Percentiles rank a stretch among this genome's conserved stretches.
Conservation (phyloP, 2,329 filamentous ascomycete species). For the Cadophora luteo-olivacea region DNA sequence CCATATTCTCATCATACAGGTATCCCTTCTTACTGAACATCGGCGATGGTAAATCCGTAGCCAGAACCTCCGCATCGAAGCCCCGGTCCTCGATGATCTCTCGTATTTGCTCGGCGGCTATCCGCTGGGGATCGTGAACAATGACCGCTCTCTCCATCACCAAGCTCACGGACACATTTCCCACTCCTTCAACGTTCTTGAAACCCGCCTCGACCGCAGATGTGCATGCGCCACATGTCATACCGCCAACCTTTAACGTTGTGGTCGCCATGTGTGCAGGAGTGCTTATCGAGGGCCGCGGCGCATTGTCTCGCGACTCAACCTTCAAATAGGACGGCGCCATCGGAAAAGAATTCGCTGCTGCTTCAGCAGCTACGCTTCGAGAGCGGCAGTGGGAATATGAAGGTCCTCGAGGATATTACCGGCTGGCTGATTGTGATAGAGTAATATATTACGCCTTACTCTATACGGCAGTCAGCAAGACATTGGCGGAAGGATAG, state of each 20-base stretch:
- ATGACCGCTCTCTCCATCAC: conserved; percentile 97
- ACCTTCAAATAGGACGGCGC: conserved; percentile 42
- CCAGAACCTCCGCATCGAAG: conserved; percentile 89
- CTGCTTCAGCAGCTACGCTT: conserved; percentile 28
- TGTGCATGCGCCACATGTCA: conserved; percentile 92
- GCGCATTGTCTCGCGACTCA: conserved; percentile 31
- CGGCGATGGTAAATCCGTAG: conserved; percentile 73
- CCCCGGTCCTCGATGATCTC: conserved; percentile 91
- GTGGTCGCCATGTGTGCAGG: conserved; percentile 79
- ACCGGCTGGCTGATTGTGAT: conserved; percentile 11
- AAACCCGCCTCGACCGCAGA: conserved; percentile 95
- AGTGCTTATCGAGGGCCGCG: conserved; percentile 29
- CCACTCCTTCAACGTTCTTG: conserved; percentile 79
- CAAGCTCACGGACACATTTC: conserved; percentile 87
- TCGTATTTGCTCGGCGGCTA: conserved; percentile 77
- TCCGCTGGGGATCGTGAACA: conserved; percentile 79
- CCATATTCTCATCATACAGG: conserved; percentile 45
- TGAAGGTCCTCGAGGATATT: conserved; percentile 17
- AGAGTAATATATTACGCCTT: conserved; percentile 17
- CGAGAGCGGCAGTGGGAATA: conserved; percentile 15
- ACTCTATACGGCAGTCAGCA: conserved; percentile 19
- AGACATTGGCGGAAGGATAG: conserved; percentile 2
- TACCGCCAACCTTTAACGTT: conserved; percentile 88
- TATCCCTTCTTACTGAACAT: conserved; percentile 46
- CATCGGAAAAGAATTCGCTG: conserved; percentile 36